Evolutionary conservation across 345 rosid genomes (phyloP), one percentile per base, ranked within the genome.

Genomic region (Pugionium cornutum): DNA sequence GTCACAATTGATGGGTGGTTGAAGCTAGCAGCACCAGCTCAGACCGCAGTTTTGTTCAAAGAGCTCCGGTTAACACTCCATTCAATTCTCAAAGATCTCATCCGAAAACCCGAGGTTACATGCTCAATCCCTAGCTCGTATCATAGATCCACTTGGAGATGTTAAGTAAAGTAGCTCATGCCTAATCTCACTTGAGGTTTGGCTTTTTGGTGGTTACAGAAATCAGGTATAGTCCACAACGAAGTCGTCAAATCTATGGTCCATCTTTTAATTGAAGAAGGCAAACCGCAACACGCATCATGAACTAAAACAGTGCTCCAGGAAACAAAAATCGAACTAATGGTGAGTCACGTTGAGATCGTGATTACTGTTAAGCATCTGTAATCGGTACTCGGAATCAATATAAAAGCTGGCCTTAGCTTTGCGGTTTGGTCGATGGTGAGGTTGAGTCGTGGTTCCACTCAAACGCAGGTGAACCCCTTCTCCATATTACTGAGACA

Each of bases 1-100:
- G 84, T 92, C 11, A 78, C 76, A 1, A 64, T 89, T 34, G 98
- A 92, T 78, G 95, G 94, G 69, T 89, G 96, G 98, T 62, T 87
- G 59, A 89, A 84, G 79, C 69, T 92, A 79, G 75, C 83, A 58
- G 96, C 98, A 36, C 85, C 96, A 42, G 98, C 96, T 7, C 98
- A 89, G 70, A 87, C 84, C n/a, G 98, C 96, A 30, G 95, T 89
- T 66, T 73, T 92, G 78, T 89, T 89, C 62, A 92, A 87, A 85
- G 86, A 85, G 81, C 85, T 92, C 18, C 82, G 95, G 32, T 75
- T 72, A 56, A 84, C 90, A 39, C 92, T 87, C 32, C 90, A 87
- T 61, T 85, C 86, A 11, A 69, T 89, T 42, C 68, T 89, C 70
- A 79, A 77, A 72, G 83, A 82, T 62, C 84, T 92, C 34, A 83